Conservation (phyloP, 495 filamentous ascomycete species). For the Annulohypoxylon bovei region DNA sequence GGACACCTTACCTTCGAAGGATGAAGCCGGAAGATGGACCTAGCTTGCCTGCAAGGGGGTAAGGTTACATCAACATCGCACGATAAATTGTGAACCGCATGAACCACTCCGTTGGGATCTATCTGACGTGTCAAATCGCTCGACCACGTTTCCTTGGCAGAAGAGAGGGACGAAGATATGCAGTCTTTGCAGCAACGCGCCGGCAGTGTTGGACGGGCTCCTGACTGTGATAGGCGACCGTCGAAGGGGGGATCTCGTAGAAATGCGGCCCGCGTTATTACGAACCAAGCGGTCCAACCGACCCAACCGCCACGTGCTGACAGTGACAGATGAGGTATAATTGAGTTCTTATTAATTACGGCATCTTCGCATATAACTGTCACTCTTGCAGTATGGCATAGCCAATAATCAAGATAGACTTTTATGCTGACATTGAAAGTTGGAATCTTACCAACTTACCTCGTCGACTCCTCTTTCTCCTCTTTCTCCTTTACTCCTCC, state of each 20-base stretch:
- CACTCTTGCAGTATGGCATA: too few species aligned
- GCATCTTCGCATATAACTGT: neutral
- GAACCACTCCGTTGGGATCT: slow-evolving; percentile 34
- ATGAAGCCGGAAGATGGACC: slow-evolving; percentile 19
- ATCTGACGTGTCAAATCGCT: slow-evolving; percentile 28
- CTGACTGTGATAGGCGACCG: slow-evolving; percentile 10
- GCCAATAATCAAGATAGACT: neutral
- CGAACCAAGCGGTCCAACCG: slow-evolving; percentile 4
- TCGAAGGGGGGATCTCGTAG: neutral
- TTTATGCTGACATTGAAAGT: neutral
- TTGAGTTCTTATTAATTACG: slow-evolving; percentile 1
- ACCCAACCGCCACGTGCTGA: slow-evolving; percentile 29
- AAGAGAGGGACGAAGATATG: slow-evolving; percentile 2
- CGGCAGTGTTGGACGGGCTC: slow-evolving; percentile 3
- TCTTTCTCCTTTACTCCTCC: too few species aligned
- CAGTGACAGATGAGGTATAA: neutral
- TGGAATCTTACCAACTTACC: neutral
- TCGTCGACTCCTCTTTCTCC: neutral
- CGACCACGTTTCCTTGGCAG: slow-evolving; percentile 1
- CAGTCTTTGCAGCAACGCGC: slow-evolving; percentile 1
- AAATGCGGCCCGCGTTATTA: neutral
- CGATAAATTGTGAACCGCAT: slow-evolving; percentile 24
- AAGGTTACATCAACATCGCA: slow-evolving; percentile 29
- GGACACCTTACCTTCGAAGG: slow-evolving; percentile 15
- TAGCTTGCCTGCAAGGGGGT: slow-evolving; percentile 28